These are phyloP conservation scores for Lyophyllum decastes DNA, from an alignment of 768 basidiomycete genomes.

Conservation along the genomic window DNA sequence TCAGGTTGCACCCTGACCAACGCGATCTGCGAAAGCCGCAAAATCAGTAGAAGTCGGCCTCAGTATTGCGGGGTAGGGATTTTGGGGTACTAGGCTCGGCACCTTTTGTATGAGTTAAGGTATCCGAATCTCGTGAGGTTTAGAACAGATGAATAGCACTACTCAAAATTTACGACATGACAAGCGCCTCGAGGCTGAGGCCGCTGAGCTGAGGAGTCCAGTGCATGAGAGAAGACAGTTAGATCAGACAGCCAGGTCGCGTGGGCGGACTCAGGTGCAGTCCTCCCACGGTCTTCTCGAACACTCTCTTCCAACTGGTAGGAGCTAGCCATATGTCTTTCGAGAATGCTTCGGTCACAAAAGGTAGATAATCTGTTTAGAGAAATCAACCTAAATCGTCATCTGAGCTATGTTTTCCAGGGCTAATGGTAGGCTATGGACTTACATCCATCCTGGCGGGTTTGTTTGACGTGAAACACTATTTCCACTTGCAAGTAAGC, in stretches of 20 bases:
- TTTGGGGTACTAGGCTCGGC: constrained; percentile 7
- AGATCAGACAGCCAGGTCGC: background rate
- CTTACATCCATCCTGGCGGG: constrained; percentile 74
- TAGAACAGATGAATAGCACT: background rate
- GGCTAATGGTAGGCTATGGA: constrained; percentile 74
- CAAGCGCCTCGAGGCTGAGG: background rate
- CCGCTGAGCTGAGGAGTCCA: background rate
- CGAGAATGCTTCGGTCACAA: constrained; percentile 81
- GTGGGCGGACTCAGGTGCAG: background rate
- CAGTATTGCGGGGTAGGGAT: background rate
- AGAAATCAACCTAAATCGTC: background rate
- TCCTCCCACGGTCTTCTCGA: constrained; percentile 10
- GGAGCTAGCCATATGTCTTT: constrained; percentile 59
- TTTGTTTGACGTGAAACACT: constrained; percentile 86
- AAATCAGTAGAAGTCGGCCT: background rate
- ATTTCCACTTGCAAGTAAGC: constrained; percentile 79
- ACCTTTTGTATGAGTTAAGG: constrained; percentile 1
- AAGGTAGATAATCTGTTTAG: constrained; percentile 57
- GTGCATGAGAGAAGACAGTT: background rate
- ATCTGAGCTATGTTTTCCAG: constrained; percentile 37
- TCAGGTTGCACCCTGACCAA: background rate
- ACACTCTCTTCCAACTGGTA: background rate
- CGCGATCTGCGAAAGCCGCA: constrained; percentile 1
- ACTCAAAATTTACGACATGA: constrained; percentile 6
- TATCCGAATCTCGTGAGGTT: background rate